Percentiles rank a stretch among this genome's conserved stretches.
These are phyloP conservation scores for Eimeria mitis DNA, from an alignment of 169 alveolate genomes.

Conservation along the genomic window DNA sequence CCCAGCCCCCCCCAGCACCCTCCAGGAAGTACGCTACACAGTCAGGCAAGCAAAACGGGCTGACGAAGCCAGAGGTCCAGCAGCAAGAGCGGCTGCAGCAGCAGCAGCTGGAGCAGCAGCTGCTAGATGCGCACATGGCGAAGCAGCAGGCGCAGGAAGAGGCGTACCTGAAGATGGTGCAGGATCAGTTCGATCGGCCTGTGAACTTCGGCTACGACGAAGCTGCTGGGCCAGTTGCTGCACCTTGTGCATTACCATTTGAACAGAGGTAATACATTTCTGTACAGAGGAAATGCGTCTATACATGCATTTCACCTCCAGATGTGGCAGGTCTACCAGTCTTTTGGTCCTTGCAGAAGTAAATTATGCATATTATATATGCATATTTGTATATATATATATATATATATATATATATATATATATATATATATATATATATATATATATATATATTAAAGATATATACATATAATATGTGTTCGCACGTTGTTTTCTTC, in stretches of 20 bases:
- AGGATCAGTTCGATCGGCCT: conserved; percentile 1
- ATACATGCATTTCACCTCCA: not conserved
- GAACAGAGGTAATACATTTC: not conserved
- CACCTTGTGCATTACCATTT: not conserved
- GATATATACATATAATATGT: no score
- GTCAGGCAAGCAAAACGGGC: no score
- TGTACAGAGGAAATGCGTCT: not conserved
- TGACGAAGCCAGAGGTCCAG: not conserved
- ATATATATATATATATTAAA: not conserved
- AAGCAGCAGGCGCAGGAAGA: conserved; percentile 57
- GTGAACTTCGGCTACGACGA: conserved; percentile 39
- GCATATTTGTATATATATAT: not conserved
- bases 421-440: not conserved
- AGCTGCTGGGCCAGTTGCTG: conserved; percentile 56
- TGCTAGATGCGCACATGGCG: conserved; percentile 52
- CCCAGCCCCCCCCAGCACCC: not conserved
- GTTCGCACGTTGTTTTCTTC: not conserved
- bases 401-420: not conserved
- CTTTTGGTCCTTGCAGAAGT: not conserved
- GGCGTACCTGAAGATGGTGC: conserved; percentile 28
- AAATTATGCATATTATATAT: not conserved
- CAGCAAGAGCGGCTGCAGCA: not conserved
- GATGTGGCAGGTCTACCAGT: not conserved
- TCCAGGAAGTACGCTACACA: not conserved
- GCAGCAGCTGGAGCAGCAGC: not conserved